Conservation (phyloP, 768 basidiomycete species). For the Cystoderma amianthinum region DNA sequence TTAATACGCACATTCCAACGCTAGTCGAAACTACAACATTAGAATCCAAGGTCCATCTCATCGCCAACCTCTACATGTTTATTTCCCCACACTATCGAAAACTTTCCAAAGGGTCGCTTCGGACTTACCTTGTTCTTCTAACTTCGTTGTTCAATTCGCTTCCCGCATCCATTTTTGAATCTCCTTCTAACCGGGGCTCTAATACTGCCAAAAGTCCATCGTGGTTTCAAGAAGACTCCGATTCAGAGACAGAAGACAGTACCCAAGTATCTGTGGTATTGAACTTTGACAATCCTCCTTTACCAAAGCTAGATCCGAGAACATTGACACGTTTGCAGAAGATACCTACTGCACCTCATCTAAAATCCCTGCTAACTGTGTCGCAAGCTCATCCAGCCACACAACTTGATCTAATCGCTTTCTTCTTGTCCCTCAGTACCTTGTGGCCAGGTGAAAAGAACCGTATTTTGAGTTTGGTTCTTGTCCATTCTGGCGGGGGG, state of each 20-base stretch:
- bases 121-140: conserved; percentile 47
- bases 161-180: conserved; percentile 48
- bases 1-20: conserved; percentile 14
- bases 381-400: conserved; percentile 30
- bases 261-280: conserved; percentile 30
- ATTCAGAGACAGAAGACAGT: conserved; percentile 30
- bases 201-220: background rate
- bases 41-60: conserved; percentile 46
- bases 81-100: conserved; percentile 51
- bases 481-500: conserved; percentile 43
- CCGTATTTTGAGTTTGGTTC: conserved; percentile 46
- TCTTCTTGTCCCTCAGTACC: conserved; percentile 49
- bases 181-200: conserved; percentile 14
- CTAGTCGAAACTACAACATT: conserved; percentile 19
- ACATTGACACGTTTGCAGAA: conserved; percentile 60
- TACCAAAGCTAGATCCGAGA: conserved; percentile 45
- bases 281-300: conserved; percentile 17
- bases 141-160: conserved; percentile 43
- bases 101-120: conserved; percentile 37
- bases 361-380: conserved; percentile 43
- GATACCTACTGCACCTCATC: conserved; percentile 45
- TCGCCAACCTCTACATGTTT: conserved; percentile 69
- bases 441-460: conserved; percentile 59
- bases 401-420: conserved; percentile 42
- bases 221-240: conserved; percentile 21